Base-by-base conservation (phyloP, 208 protist genomes). In the Trypanosoma scelopori region DNA sequence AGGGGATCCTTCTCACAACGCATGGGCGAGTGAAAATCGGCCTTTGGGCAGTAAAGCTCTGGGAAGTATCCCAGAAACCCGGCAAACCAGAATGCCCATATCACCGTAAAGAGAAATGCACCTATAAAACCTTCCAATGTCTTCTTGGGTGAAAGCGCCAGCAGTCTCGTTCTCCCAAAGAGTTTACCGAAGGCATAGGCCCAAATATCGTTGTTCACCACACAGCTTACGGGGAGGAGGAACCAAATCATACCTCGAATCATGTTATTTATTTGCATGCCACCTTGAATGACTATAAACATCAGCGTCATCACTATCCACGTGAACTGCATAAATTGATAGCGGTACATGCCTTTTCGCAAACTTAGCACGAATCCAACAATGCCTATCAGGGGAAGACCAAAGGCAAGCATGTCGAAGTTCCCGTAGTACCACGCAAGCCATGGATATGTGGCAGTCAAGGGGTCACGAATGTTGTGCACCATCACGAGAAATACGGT, bases 221-320 rank as follows among this genome's bases (percentile, higher is more conserved):
- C 91, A 64, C 85, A 94, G 48, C 77, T 85, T 45, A 92, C 84
- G 0, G 93, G 93, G 51, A 97, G 74, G 30, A 96, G 71, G 69
- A 97, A 97, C 91, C 93, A 97, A 47, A 97, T 84, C 89, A 96
- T 94, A 25, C 91, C 93, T 22, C 85, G 79, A 47, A 92, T 81
- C 82, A 97, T 91, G 62, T 92, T 96, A 55, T 69, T 74, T 60
- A 94, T 65, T 59, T 92, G 78, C 9, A 79, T 66, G 9, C 74
- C 70, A 41, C 75, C 85, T 59, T 94, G 87, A 28, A 73, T 75
- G 22, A 78, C 79, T 49, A 88, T 78, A 55, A 95, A 68, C 45
- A 94, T 65, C 37, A 97, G 69, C 46, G 85, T 84, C 89, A 97
- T 95, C 23, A 79, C 71, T 25, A 79, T 95, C 89, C 89, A 95